phyloP scores from a whole-genome alignment of 345 rosid species.

The Salix purpurea region DNA sequence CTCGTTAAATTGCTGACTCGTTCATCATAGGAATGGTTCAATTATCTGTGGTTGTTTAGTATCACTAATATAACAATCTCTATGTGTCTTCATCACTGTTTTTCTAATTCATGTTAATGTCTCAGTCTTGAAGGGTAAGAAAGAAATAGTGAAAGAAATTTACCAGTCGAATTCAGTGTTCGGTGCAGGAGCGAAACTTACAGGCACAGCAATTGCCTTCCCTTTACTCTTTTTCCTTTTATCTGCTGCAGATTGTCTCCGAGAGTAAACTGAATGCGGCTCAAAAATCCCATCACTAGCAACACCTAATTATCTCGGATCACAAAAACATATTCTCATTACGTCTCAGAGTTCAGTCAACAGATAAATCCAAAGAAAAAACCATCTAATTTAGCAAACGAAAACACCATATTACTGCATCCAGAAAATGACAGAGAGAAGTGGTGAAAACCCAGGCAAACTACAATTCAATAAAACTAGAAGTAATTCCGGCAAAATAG shows the following conservation, averaged over 20 bases:
- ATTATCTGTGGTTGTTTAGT: background rate
- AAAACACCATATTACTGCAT: background rate
- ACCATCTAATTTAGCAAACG: background rate
- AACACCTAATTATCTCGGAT: background rate
- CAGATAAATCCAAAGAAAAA: no score
- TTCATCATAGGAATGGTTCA: background rate
- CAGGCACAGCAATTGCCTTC: conserved; percentile 25
- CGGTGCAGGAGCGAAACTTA: conserved; percentile 24
- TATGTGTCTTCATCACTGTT: background rate
- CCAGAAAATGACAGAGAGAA: background rate
- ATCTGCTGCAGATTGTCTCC: conserved; percentile 28
- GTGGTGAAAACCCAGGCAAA: no score
- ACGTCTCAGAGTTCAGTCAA: background rate
- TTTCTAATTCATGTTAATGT: background rate
- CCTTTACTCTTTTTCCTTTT: conserved; percentile 33
- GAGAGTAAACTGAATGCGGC: conserved; percentile 39
- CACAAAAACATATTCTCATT: background rate
- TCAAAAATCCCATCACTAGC: conserved; percentile 6
- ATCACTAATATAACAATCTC: background rate
- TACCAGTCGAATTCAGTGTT: conserved; percentile 28
- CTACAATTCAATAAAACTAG: no score
- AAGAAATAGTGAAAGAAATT: background rate
- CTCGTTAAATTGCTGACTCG: no score
- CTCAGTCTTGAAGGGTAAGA: background rate
- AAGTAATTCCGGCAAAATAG: no score